Evolutionary conservation across 768 basidiomycete species (phyloP), one percentile per base, ranked within the genome.

Genomic region (Hydnomerulius pinastri): DNA sequence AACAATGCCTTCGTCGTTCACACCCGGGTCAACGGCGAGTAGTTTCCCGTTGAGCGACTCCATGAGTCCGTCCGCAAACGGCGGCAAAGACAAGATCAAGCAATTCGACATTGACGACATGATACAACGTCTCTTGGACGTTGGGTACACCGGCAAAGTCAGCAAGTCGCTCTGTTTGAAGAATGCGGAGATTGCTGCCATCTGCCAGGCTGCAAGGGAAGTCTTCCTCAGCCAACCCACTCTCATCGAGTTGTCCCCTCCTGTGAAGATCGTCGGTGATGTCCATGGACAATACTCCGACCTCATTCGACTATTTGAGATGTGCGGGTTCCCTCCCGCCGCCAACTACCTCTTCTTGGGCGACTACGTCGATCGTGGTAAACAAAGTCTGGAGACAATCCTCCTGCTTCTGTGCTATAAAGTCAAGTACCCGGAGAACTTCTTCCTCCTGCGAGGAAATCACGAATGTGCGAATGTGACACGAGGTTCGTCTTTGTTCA

Each of bases 381-480:
- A 98, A 73, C 96, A 98, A 73, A 94, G 91, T 63, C 82, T 99
- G 53, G 97, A 99, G 71, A 98, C 97, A 13, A 98, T 99, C 65
- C 83, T 98, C 21, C 82, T 99, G 42, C 78, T 99, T 33, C 77
- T 98, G 35, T 98, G 97, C 71, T 98, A 98, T 84, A 99, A 99
- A 79, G 92, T 99, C 77, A 98, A 98, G 72, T 99, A 95, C 71
- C 97, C 97, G 7, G 97, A 99, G 75, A 98, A 98, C 75, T 98
- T 99, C 76, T 98, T 98, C 77, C 79, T 99, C 32, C 74, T 99
- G 46, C 82, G 97, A 63, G 97, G 97, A 36, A 99, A 99, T 70
- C 97, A 99, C 69, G 97, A 99, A 76, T 98, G 96, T 66, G 97
- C 97, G 40, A 98, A 98, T 64, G 97, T 99, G 46, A 99, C 97